A percentile compares a stretch with the other conserved stretches of the same genome.
These are phyloP conservation scores for Chlorella sp. DNA, from an alignment of 139 green algal species.

Conservation along the genomic window DNA sequence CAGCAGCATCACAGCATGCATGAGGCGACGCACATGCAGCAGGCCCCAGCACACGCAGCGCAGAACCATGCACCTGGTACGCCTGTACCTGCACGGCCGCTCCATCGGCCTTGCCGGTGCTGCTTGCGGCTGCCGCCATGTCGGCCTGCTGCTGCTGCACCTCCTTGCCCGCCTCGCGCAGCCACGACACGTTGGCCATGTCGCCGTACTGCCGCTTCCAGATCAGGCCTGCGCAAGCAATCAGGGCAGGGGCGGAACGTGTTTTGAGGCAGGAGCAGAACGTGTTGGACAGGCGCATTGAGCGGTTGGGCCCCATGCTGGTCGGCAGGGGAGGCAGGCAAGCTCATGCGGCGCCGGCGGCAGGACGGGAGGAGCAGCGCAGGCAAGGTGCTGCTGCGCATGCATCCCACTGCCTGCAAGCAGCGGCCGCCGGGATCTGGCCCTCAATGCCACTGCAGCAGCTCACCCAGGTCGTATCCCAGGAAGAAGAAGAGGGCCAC, in stretches of 20 bases:
- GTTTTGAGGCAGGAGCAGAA: background rate
- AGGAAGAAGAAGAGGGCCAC: constrained; percentile 53
- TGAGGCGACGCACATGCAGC: background rate
- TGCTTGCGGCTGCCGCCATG: background rate
- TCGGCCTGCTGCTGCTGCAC: constrained; percentile 29
- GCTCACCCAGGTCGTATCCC: constrained; percentile 22
- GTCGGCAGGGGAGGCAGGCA: no score
- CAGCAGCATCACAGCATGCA: background rate
- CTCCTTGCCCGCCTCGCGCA: constrained; percentile 10
- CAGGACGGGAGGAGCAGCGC: no score
- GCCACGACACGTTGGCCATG: constrained; percentile 36
- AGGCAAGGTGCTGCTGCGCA: no score
- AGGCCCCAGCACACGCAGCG: background rate
- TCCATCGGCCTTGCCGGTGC: background rate
- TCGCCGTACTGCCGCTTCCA: constrained; percentile 36
- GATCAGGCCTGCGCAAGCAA: constrained; percentile 24
- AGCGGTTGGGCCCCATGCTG: no score
- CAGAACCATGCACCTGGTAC: background rate
- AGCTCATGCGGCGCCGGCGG: no score
- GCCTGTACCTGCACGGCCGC: background rate
- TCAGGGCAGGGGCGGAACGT: background rate
- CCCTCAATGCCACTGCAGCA: no score
- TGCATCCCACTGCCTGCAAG: no score
- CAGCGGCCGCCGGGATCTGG: no score
- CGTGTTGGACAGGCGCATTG: background rate